Conservation (phyloP, 371 early-diverging fungal genomes). For the Mucor lusitanicus region DNA sequence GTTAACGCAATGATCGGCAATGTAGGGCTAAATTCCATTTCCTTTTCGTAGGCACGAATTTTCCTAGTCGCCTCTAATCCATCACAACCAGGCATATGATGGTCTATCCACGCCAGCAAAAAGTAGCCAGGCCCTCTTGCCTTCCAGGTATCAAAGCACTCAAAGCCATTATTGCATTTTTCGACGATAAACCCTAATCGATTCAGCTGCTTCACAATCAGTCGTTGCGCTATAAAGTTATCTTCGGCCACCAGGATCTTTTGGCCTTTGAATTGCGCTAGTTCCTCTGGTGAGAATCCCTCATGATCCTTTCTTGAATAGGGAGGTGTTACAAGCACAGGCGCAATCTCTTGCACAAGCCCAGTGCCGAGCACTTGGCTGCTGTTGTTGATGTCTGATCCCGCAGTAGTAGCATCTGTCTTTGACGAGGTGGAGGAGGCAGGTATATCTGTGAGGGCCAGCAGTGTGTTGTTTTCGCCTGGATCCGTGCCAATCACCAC, state of each 20-base stretch:
- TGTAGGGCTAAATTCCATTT: slow-evolving; percentile 15
- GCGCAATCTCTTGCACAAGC: neutral
- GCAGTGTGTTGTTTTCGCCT: neutral
- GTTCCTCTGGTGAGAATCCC: slow-evolving; percentile 40
- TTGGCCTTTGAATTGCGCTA: slow-evolving; percentile 41
- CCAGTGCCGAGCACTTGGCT: neutral
- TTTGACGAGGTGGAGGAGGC: neutral
- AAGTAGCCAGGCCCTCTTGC: slow-evolving; percentile 38
- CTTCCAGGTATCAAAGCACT: slow-evolving; percentile 44
- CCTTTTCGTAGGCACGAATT: slow-evolving; percentile 33
- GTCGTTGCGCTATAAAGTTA: slow-evolving; percentile 44
- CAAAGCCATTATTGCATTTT: slow-evolving; percentile 47
- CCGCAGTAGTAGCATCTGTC: neutral
- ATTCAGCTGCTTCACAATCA: slow-evolving; percentile 43
- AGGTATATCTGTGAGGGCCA: neutral
- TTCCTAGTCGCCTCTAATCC: slow-evolving; percentile 46
- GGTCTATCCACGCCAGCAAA: slow-evolving; percentile 47
- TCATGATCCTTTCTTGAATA: slow-evolving; percentile 22
- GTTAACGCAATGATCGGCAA: slow-evolving; percentile 51
- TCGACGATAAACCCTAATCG: slow-evolving; percentile 43
- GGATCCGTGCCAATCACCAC: neutral
- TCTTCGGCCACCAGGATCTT: slow-evolving; percentile 48
- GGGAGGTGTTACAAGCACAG: slow-evolving; percentile 1
- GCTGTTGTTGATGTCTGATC: neutral
- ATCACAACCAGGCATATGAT: slow-evolving; percentile 54